These are phyloP conservation scores for Hyaloscypha bicolor DNA, from an alignment of 495 filamentous ascomycete species.

Conservation along the genomic window DNA sequence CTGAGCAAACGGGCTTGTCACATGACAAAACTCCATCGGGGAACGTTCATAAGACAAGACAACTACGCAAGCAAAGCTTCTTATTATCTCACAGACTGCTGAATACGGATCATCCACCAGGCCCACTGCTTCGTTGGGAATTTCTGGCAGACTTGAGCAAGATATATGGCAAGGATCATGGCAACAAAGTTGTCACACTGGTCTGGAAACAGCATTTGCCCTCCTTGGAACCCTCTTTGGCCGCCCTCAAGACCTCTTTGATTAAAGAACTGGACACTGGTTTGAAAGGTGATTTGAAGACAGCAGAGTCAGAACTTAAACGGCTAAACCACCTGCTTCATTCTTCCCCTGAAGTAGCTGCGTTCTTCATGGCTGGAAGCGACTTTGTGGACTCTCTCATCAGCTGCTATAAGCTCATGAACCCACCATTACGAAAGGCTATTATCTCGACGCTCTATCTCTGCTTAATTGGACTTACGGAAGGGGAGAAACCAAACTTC, in stretches of 20 bases:
- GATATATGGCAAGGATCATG: slow-evolving; percentile 55
- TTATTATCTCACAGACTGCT: slow-evolving; percentile 56
- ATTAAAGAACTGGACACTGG: slow-evolving; percentile 51
- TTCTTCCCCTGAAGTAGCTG: slow-evolving; percentile 51
- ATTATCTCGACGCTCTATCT: slow-evolving; percentile 74
- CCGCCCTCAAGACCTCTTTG: slow-evolving; percentile 18
- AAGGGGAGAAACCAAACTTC: slow-evolving; percentile 64
- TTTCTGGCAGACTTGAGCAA: slow-evolving; percentile 60
- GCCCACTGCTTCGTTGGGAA: slow-evolving; percentile 51
- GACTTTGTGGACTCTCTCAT: slow-evolving; percentile 81
- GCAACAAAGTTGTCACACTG: slow-evolving; percentile 31
- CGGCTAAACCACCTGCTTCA: slow-evolving; percentile 54
- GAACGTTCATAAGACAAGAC: slow-evolving; percentile 48
- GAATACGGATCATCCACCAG: slow-evolving; percentile 45
- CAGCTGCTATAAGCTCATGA: slow-evolving; percentile 62
- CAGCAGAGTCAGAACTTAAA: slow-evolving; percentile 47
- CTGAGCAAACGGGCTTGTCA: slow-evolving; percentile 16
- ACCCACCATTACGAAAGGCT: slow-evolving; percentile 57
- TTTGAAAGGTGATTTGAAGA: slow-evolving; percentile 48
- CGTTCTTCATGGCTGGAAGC: slow-evolving; percentile 77
- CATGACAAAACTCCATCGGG: slow-evolving; percentile 24
- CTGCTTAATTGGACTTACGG: slow-evolving; percentile 66
- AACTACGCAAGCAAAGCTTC: slow-evolving; percentile 64
- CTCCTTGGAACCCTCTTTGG: slow-evolving; percentile 24
- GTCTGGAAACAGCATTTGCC: slow-evolving; percentile 31